phyloP scores from a whole-genome alignment of 768 basidiomycete genomes.

The Asterophora parasitica region DNA sequence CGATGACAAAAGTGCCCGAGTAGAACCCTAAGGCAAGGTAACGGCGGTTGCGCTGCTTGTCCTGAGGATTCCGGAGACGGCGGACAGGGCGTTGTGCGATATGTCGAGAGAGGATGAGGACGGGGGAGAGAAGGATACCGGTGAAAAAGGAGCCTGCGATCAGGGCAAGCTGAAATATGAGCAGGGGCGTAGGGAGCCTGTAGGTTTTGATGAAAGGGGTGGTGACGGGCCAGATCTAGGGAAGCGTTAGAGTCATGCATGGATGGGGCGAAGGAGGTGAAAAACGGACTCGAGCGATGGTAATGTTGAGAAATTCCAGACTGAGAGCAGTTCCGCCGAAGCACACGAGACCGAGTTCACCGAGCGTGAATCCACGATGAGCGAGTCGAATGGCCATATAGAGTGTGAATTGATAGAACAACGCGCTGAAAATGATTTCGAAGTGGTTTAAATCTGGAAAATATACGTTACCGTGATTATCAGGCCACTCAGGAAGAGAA shows the following conservation, averaged over 20 bases:
- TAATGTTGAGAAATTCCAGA: slow-evolving; percentile 84
- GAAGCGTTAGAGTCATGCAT: neutral
- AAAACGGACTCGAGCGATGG: slow-evolving; percentile 66
- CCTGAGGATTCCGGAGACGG: slow-evolving; percentile 77
- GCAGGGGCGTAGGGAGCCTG: slow-evolving; percentile 86
- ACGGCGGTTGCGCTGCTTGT: slow-evolving; percentile 77
- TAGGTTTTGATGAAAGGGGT: slow-evolving; percentile 88
- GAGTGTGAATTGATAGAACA: slow-evolving; percentile 89
- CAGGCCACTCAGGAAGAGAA: neutral
- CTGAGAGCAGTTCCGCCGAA: slow-evolving; percentile 84
- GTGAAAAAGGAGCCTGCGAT: slow-evolving; percentile 88
- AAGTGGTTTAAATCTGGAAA: slow-evolving; percentile 68
- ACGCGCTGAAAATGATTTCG: slow-evolving; percentile 65
- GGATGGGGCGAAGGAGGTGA: neutral
- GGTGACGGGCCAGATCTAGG: slow-evolving; percentile 72
- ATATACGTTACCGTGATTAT: neutral
- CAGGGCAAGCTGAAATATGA: slow-evolving; percentile 88
- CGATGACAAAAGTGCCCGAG: slow-evolving; percentile 66
- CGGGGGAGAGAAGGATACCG: slow-evolving; percentile 92
- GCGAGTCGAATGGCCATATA: slow-evolving; percentile 88
- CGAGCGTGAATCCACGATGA: slow-evolving; percentile 92
- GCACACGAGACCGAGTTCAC: slow-evolving; percentile 85
- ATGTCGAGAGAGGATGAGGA: slow-evolving; percentile 87
- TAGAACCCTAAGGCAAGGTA: slow-evolving; percentile 86
- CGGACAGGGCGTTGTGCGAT: slow-evolving; percentile 83